phyloP scores from a whole-genome alignment of 208 protist species.

The Novymonas esmeraldas region DNA sequence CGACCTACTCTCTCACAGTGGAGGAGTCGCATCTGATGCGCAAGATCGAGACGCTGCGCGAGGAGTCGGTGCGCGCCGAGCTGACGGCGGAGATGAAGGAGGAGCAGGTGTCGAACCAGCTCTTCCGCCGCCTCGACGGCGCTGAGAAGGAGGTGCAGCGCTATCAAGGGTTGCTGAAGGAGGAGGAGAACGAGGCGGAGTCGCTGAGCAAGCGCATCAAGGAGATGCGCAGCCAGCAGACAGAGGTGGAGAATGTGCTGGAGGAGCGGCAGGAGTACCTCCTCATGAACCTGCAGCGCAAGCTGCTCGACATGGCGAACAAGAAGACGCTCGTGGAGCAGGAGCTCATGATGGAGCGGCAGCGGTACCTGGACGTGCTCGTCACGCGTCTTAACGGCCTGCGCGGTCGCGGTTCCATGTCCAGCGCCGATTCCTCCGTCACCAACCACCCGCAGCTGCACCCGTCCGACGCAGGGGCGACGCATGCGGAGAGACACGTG shows the following conservation, averaged over 20 bases:
- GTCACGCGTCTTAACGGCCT: conserved; percentile 34
- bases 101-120: conserved; percentile 74
- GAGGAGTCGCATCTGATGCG: conserved; percentile 46
- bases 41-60: conserved; percentile 63
- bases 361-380: conserved; percentile 68
- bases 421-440: conserved; percentile 16
- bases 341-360: conserved; percentile 72
- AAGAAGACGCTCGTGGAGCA: conserved; percentile 71
- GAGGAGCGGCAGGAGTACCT: conserved; percentile 75
- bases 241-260: conserved; percentile 64
- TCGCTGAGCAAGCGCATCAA: conserved; percentile 51
- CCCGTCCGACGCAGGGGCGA: background rate
- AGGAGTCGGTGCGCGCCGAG: conserved; percentile 71
- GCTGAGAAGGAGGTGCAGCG: conserved; percentile 58
- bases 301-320: conserved; percentile 62
- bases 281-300: conserved; percentile 66
- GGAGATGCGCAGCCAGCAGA: conserved; percentile 53
- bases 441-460: background rate
- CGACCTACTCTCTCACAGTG: conserved; percentile 35
- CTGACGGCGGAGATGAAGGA: conserved; percentile 80
- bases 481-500: background rate
- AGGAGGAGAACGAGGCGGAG: conserved; percentile 54
- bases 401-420: conserved; percentile 14
- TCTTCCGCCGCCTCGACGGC: conserved; percentile 71
- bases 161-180: conserved; percentile 46